A percentile compares a stretch with the other conserved stretches of the same genome.
phyloP scores from a whole-genome alignment of 441 rosid species.

The Corymbia calophylla region DNA sequence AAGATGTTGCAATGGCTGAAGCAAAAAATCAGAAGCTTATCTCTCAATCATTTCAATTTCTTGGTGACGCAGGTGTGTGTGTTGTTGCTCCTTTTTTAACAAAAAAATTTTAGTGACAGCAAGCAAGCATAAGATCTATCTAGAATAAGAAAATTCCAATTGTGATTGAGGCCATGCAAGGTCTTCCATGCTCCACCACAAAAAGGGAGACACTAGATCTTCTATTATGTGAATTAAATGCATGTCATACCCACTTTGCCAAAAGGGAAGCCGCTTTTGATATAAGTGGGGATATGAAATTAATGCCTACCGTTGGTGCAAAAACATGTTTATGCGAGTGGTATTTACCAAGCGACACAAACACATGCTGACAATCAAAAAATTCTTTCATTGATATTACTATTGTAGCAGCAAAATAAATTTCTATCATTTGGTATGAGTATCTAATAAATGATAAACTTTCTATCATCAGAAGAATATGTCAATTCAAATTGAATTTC shows the following conservation, averaged over 20 bases:
- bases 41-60: neutral
- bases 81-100: neutral
- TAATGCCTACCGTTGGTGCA: neutral
- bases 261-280: neutral
- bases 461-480: neutral
- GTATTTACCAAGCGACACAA: neutral
- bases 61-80: neutral
- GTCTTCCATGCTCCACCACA: neutral
- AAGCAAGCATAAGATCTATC: neutral
- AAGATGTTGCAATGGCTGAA: neutral
- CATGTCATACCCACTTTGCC: neutral
- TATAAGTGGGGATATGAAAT: neutral
- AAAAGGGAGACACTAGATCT: neutral
- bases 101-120: neutral
- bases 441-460: neutral
- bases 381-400: no score
- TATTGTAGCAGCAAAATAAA: neutral
- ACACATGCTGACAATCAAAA: neutral
- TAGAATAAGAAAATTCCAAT: neutral
- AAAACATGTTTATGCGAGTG: neutral
- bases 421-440: neutral
- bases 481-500: neutral
- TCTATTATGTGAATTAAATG: neutral
- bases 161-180: neutral
- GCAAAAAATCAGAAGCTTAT: neutral